These are phyloP conservation scores for Diplodia seriata DNA, from an alignment of 2,329 filamentous ascomycete species.

Conservation along the genomic window DNA sequence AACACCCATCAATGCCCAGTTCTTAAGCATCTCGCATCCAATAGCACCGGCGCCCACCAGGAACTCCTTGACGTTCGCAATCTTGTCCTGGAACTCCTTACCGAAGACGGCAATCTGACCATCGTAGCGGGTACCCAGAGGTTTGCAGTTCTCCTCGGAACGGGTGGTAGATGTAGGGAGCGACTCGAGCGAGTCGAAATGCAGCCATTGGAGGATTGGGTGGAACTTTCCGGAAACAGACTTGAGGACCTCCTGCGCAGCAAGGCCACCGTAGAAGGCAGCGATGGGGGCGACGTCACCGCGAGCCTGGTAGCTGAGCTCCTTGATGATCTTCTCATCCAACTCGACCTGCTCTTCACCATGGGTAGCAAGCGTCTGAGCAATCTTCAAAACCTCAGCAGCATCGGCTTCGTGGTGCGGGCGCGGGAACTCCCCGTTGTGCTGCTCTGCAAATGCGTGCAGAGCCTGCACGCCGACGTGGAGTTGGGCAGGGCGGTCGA, in stretches of 20 bases:
- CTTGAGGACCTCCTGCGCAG: constrained; percentile 94
- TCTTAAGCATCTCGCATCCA: constrained; percentile 98
- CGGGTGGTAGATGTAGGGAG: constrained; percentile 77
- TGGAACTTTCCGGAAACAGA: constrained; percentile 97
- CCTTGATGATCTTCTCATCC: constrained; percentile 89
- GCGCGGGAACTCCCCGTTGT: constrained; percentile 74
- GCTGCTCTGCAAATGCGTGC: constrained; percentile 79
- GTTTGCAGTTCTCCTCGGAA: constrained; percentile 87
- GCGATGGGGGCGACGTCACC: constrained; percentile 93
- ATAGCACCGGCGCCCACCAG: constrained; percentile 96
- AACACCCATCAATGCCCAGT: constrained; percentile 98
- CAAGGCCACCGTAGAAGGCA: constrained; percentile 91
- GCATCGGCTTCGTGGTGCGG: constrained; percentile 89
- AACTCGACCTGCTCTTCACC: constrained; percentile 78
- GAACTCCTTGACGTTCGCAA: constrained; percentile 89
- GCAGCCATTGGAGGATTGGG: constrained; percentile 94
- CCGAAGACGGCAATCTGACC: constrained; percentile 98
- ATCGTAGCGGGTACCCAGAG: constrained; percentile 85
- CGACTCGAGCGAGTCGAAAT: constrained; percentile 98
- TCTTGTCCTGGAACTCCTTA: constrained; percentile 90
- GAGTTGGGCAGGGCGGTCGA: constrained; percentile 89
- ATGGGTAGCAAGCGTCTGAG: constrained; percentile 72
- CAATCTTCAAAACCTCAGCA: constrained; percentile 74
- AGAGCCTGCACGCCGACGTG: constrained; percentile 93
- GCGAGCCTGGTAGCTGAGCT: constrained; percentile 91